Evolutionary conservation across 805 yeast species (phyloP).

Genomic region (Zygosaccharomyces gambellarensis): DNA sequence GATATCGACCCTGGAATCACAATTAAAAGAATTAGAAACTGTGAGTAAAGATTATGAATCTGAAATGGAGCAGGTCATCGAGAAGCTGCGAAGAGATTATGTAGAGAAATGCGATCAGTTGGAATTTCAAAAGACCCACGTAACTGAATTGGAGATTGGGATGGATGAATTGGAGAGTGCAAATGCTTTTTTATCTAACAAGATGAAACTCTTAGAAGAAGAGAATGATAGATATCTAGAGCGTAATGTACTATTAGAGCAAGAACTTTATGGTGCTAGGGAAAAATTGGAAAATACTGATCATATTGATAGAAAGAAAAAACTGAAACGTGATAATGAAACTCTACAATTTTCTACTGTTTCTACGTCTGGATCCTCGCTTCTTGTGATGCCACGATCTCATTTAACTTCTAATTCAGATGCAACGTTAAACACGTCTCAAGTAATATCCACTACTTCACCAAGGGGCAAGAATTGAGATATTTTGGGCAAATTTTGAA

Average conservation of each 20-base stretch:
- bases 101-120: constrained; percentile 1
- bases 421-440: constrained; percentile 6
- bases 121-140: constrained; percentile 3
- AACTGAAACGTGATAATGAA: constrained; percentile 1
- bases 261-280: constrained; percentile 17
- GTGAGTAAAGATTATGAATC: constrained; percentile 21
- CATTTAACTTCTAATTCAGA: constrained; percentile 4
- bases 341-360: constrained; percentile 13
- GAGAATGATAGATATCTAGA: constrained; percentile 20
- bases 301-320: constrained; percentile 3
- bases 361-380: constrained; percentile 10
- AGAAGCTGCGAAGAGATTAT: constrained; percentile 10
- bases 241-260: constrained; percentile 20
- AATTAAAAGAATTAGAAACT: constrained; percentile 18
- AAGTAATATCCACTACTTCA: constrained; percentile 9
- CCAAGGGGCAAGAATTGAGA: background rate
- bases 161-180: constrained; percentile 21
- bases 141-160: constrained; percentile 16
- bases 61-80: constrained; percentile 19
- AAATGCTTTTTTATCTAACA: constrained; percentile 10
- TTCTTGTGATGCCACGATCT: constrained; percentile 8
- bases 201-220: constrained; percentile 4
- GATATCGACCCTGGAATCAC: constrained; percentile 14
- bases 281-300: background rate
- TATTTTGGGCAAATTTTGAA: background rate